These are phyloP conservation scores for Beta macrorhiza DNA, from an alignment of 179 eudicot species.

Conservation along the genomic window DNA sequence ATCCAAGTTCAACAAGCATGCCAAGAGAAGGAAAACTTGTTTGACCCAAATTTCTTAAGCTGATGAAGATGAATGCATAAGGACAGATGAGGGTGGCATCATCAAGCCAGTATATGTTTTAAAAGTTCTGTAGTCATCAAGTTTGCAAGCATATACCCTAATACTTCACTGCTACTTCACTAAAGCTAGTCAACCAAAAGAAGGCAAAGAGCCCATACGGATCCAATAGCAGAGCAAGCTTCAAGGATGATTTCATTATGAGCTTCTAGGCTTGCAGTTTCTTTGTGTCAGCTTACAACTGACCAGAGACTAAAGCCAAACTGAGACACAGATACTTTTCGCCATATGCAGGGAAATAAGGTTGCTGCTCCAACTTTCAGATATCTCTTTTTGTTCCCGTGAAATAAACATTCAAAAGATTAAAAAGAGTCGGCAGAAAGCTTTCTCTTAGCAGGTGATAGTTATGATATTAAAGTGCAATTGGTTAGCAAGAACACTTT, in stretches of 20 bases:
- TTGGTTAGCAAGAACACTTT: too few species aligned
- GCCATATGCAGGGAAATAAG: too few species aligned
- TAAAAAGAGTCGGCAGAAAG: too few species aligned
- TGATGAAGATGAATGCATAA: neutral
- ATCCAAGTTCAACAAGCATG: neutral
- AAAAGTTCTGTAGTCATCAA: neutral
- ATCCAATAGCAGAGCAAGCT: neutral
- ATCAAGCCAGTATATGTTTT: neutral
- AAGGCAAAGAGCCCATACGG: neutral
- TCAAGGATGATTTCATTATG: neutral
- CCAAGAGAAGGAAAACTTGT: neutral
- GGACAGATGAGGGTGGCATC: neutral
- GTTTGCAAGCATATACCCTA: neutral
- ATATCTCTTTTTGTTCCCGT: too few species aligned
- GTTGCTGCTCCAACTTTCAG: too few species aligned
- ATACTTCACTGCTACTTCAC: neutral
- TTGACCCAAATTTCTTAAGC: neutral
- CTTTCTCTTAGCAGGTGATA: too few species aligned
- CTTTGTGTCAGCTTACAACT: neutral
- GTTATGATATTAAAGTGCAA: too few species aligned
- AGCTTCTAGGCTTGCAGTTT: neutral
- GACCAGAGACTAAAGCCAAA: neutral
- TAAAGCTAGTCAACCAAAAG: neutral
- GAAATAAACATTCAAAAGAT: too few species aligned
- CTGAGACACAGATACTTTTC: too few species aligned